Evolutionary conservation across 78 protist species (phyloP).

Genomic region (Dictyostelium capitatum): DNA sequence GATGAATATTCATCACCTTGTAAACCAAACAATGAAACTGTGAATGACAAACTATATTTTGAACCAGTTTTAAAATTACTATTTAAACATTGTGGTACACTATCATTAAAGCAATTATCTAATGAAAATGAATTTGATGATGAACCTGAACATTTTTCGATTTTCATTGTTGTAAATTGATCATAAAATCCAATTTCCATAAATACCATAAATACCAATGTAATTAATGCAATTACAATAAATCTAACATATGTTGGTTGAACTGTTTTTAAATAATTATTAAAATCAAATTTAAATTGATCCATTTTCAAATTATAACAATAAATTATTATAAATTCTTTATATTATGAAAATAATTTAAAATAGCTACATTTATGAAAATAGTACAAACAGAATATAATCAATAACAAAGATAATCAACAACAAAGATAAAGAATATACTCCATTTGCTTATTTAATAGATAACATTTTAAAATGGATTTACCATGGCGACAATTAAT

Average conservation of each 20-base stretch:
- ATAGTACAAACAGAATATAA: no score
- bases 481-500: no score
- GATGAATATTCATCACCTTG: not conserved
- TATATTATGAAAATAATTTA: no score
- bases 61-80: not conserved
- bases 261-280: slow-evolving; percentile 16
- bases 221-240: not conserved
- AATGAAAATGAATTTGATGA: not conserved
- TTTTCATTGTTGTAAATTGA: not conserved
- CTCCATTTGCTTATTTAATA: no score
- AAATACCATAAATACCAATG: slow-evolving; percentile 9
- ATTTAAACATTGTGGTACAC: not conserved
- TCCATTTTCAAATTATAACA: not conserved
- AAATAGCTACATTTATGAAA: no score
- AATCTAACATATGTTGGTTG: not conserved
- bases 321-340: no score
- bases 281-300: slow-evolving; percentile 23
- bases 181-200: slow-evolving; percentile 5
- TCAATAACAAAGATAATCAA: no score
- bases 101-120: not conserved
- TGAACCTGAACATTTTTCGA: not conserved
- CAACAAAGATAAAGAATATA: no score
- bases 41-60: not conserved
- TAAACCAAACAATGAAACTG: not conserved
- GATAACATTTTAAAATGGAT: no score